These are phyloP conservation scores for Blastocystis sp. DNA, from an alignment of 352 stramenopile genomes.

Conservation along the genomic window DNA sequence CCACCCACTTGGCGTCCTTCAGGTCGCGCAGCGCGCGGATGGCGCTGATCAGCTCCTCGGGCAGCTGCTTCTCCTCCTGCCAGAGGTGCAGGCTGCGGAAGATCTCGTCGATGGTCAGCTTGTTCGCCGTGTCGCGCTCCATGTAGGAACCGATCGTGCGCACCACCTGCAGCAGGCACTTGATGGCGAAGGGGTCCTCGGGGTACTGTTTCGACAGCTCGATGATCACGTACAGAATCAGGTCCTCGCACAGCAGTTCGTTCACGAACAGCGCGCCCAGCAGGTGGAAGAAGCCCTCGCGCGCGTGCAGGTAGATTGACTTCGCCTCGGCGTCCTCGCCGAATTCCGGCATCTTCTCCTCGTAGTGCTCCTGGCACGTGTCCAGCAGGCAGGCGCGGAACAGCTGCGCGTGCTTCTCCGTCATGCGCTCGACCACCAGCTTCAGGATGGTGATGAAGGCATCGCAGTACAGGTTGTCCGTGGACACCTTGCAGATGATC, in stretches of 20 bases:
- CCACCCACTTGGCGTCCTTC: conserved; percentile 60
- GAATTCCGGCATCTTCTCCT: conserved; percentile 33
- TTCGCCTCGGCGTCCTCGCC: neutral
- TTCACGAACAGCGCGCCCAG: conserved; percentile 58
- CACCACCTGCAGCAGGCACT: neutral
- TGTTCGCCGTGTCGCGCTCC: conserved; percentile 34
- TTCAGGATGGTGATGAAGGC: conserved; percentile 24
- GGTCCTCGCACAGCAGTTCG: conserved; percentile 13
- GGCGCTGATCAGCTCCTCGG: conserved; percentile 14
- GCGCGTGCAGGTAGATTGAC: conserved; percentile 11
- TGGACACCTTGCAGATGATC: conserved; percentile 27
- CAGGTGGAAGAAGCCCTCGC: conserved; percentile 49
- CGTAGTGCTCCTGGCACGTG: conserved; percentile 25
- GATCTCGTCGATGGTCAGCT: conserved; percentile 60
- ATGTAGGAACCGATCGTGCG: conserved; percentile 54
- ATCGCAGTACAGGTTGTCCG: conserved; percentile 43
- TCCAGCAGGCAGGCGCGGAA: conserved; percentile 12
- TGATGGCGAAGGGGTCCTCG: neutral
- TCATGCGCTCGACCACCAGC: conserved; percentile 23
- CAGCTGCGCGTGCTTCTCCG: conserved; percentile 25
- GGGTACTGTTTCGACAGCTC: conserved; percentile 17
- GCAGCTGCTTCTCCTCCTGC: conserved; percentile 41
- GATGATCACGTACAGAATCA: conserved; percentile 29
- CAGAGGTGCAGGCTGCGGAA: conserved; percentile 31
- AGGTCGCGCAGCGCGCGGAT: conserved; percentile 39